Evolutionary conservation across 306 rosid species (phyloP), one percentile per base, ranked within the genome.

Genomic region (Prunus persica): DNA sequence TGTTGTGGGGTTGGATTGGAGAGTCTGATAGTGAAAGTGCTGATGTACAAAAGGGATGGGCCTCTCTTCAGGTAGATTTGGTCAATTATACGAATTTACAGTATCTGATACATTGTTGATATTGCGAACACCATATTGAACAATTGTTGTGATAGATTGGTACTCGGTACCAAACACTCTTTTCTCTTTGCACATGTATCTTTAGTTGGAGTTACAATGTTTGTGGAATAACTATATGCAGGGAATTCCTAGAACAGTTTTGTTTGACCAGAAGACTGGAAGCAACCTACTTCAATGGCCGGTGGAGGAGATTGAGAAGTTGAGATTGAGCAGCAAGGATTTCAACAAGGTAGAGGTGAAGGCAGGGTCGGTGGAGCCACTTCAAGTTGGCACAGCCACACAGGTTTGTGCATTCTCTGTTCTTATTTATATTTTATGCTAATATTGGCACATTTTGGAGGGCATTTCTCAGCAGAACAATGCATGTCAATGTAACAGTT

Each of bases 1-100:
- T 93, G 30, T 78, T 93, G 89, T 93, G 98, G 98, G 91, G 97
- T 51, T 93, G 98, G 98, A 88, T 93, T 74, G 84, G 89, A 16
- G 98, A 93, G 73, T 83, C 93, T 1, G 98, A 93, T n/a, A 89
- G 89, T n/a, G 98, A 93, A 80, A 57, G 19, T 79, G 87, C 93
- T 65, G 98, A 93, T 72, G 76, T 93, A 6, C 66, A 87, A 77
- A 93, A 93, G 79, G 96, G 97, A 22, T 91, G 98, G 98, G 97
- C 98, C 5, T 93, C 96, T 1, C 32, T 93, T 79, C 96, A 87
- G 89, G 98, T 93, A 78, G 5, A 46, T 12, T 19, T 11, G 50
- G 52, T 51, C 32, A 11, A 4, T 58, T 58, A 22, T 25, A 24
- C 3, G 13, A 58, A 22, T 58, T 58, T 24, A 58, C 34, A 24